Evolutionary conservation across 2,329 filamentous ascomycete genomes (phyloP).

Genomic region (Cercospora citrullina): DNA sequence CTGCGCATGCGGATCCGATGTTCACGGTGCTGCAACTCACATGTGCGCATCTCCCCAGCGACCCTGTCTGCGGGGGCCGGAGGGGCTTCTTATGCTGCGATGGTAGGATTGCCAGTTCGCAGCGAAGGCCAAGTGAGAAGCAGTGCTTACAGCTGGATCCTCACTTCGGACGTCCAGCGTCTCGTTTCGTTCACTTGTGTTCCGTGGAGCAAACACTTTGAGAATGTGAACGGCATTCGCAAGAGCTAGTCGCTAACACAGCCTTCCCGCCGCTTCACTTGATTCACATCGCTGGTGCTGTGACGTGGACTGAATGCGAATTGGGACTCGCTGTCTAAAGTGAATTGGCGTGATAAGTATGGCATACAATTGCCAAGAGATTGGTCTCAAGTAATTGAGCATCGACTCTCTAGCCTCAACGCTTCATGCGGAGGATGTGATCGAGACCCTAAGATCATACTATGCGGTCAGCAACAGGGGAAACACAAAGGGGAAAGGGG

Average conservation of each 20-base stretch:
- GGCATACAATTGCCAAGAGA: background rate
- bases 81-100: background rate
- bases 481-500: background rate
- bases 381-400: too few relatives aligned
- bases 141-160: background rate
- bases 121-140: background rate
- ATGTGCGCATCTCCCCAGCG: too few relatives aligned
- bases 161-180: background rate
- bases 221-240: background rate
- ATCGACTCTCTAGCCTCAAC: too few relatives aligned
- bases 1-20: background rate
- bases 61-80: background rate
- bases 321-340: too few relatives aligned
- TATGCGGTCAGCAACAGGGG: background rate
- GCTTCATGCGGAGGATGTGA: background rate
- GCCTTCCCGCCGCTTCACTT: background rate
- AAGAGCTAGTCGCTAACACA: background rate
- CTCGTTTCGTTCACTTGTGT: background rate
- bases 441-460: background rate
- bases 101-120: background rate
- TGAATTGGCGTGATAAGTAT: background rate
- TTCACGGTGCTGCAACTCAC: too few relatives aligned
- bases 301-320: too few relatives aligned
- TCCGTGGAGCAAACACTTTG: background rate
- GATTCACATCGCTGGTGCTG: background rate